phyloP scores from a whole-genome alignment of 352 stramenopile genomes.

The Pythium chondricola region DNA sequence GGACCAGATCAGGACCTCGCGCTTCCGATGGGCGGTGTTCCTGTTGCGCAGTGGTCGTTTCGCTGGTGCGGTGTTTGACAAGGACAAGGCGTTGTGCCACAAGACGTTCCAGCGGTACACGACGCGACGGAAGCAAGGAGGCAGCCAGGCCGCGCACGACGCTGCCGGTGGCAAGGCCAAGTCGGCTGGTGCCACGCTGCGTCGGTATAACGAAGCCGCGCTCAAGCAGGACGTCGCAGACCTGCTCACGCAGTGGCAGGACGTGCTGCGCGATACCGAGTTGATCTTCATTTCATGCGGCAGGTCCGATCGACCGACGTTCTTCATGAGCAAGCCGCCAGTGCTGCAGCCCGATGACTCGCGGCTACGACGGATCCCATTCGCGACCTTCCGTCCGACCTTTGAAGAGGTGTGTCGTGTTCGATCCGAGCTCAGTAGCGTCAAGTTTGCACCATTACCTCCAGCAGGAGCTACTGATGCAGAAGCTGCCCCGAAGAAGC shows the following conservation, averaged over 20 bases:
- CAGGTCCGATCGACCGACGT: slow-evolving; percentile 66
- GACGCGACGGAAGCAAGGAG: slow-evolving; percentile 90
- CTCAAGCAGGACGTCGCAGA: slow-evolving; percentile 87
- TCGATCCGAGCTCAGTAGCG: slow-evolving; percentile 57
- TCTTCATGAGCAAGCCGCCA: slow-evolving; percentile 71
- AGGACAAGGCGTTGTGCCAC: slow-evolving; percentile 86
- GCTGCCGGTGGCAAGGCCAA: slow-evolving; percentile 81
- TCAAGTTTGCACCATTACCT: slow-evolving; percentile 53
- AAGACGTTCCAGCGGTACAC: slow-evolving; percentile 93
- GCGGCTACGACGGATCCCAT: slow-evolving; percentile 71
- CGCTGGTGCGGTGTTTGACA: slow-evolving; percentile 85
- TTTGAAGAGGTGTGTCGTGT: slow-evolving; percentile 83
- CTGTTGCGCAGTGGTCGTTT: slow-evolving; percentile 91
- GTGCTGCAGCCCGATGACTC: slow-evolving; percentile 51
- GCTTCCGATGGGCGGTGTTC: slow-evolving; percentile 82
- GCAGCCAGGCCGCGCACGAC: slow-evolving; percentile 88
- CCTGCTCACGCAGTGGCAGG: slow-evolving; percentile 80
- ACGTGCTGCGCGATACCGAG: slow-evolving; percentile 36
- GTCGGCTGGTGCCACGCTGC: slow-evolving; percentile 88
- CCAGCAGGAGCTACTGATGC: slow-evolving; percentile 5
- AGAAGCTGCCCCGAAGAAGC: slow-evolving; percentile 10
- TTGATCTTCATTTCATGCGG: slow-evolving; percentile 70
- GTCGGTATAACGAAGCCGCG: slow-evolving; percentile 88
- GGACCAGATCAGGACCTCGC: slow-evolving; percentile 38
- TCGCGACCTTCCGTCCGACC: slow-evolving; percentile 79